Percentiles rank a stretch among this genome's conserved stretches.
Evolutionary conservation across 2,329 filamentous ascomycete genomes (phyloP).

Genomic region (Fusarium sp.): DNA sequence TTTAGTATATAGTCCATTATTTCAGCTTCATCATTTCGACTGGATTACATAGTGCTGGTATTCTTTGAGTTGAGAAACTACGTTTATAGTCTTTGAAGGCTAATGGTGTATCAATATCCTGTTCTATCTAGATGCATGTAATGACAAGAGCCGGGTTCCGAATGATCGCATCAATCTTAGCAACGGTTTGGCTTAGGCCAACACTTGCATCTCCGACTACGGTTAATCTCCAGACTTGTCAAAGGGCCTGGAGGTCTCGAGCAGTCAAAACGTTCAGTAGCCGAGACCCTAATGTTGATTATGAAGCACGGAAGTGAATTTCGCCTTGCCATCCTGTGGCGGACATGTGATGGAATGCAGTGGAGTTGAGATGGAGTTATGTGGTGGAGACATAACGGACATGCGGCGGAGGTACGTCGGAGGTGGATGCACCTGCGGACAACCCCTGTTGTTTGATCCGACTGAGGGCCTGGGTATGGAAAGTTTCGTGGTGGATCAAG

Average conservation of each 20-base stretch:
- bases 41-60: no score
- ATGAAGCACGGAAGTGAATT: not conserved
- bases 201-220: not conserved
- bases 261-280: rapidly evolving
- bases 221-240: not conserved
- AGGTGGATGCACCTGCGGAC: not conserved
- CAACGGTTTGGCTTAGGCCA: not conserved
- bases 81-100: no score
- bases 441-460: not conserved
- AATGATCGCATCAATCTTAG: not conserved
- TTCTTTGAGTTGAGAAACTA: no score
- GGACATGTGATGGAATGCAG: not conserved
- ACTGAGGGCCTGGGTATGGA: no score
- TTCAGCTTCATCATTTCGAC: no score
- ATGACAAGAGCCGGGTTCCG: no score
- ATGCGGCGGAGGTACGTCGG: not conserved
- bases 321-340: not conserved
- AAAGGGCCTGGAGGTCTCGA: not conserved
- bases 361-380: not conserved
- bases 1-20: no score
- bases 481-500: not conserved
- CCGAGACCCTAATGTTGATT: not conserved
- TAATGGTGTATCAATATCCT: no score
- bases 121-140: no score
- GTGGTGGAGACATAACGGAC: not conserved